Percentiles rank a stretch among this genome's conserved stretches.
Evolutionary conservation across 2,329 filamentous ascomycete species (phyloP).

Genomic region (Colletotrichum kahawae): DNA sequence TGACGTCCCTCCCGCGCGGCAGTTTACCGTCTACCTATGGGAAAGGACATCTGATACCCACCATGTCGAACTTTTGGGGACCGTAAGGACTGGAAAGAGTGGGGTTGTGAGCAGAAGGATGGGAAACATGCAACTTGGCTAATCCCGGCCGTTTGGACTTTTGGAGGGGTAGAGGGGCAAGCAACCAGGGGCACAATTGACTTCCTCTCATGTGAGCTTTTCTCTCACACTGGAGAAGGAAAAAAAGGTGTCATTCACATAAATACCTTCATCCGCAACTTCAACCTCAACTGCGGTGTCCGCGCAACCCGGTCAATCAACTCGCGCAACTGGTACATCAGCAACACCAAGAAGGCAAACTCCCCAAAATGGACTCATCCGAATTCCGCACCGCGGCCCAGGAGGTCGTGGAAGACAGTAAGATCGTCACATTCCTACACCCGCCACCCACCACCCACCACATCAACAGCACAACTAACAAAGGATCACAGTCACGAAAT

Average conservation of each 20-base stretch:
- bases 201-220: background rate
- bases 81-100: background rate
- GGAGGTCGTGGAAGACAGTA: conserved; percentile 83
- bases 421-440: conserved; percentile 32
- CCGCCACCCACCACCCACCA: background rate
- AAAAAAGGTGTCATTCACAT: background rate
- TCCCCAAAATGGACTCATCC: conserved; percentile 70
- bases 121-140: background rate
- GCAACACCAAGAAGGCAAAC: background rate
- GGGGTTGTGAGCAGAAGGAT: background rate
- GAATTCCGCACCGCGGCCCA: conserved; percentile 81
- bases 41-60: background rate
- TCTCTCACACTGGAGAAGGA: background rate
- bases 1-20: background rate
- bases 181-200: background rate
- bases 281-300: background rate
- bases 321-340: background rate
- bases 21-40: background rate
- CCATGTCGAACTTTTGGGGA: background rate
- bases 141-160: background rate
- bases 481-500: conserved; percentile 69
- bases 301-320: background rate
- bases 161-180: background rate
- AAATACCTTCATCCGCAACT: background rate
- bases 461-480: conserved; percentile 2